These are phyloP conservation scores for Backusella morwellensis DNA, from an alignment of 192 early-diverging fungal species.

Conservation along the genomic window DNA sequence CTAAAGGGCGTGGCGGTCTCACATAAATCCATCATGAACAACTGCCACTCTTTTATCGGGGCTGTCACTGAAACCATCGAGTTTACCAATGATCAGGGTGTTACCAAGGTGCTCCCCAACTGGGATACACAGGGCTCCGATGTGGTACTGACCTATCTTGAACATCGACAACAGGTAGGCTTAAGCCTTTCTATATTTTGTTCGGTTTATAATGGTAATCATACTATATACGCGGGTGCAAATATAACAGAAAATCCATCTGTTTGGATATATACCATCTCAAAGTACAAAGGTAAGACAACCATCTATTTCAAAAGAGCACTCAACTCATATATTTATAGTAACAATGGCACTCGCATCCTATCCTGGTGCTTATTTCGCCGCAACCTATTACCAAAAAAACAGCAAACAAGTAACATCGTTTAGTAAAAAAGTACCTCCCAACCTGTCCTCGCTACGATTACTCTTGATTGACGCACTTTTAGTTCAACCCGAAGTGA, in stretches of 20 bases:
- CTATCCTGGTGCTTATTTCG: slow-evolving; percentile 60
- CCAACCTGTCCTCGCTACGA: slow-evolving; percentile 58
- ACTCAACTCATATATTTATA: not conserved
- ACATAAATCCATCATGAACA: slow-evolving; percentile 70
- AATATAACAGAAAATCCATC: slow-evolving; percentile 60
- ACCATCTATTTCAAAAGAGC: too few relatives aligned
- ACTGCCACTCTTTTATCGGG: slow-evolving; percentile 46
- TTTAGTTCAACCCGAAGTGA: slow-evolving; percentile 56
- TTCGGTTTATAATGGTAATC: slow-evolving; percentile 71
- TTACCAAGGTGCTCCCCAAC: not conserved
- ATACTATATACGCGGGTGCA: slow-evolving; percentile 62
- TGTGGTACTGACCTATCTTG: slow-evolving; percentile 64
- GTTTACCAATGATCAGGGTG: slow-evolving; percentile 2
- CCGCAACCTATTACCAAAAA: slow-evolving; percentile 55
- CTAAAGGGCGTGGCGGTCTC: slow-evolving; percentile 81
- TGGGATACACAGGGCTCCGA: slow-evolving; percentile 36
- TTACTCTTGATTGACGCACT: slow-evolving; percentile 63
- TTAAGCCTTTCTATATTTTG: slow-evolving; percentile 63
- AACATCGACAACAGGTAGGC: slow-evolving; percentile 81
- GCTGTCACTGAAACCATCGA: slow-evolving; percentile 3
- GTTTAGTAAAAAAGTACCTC: slow-evolving; percentile 52
- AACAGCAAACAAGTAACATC: slow-evolving; percentile 49
- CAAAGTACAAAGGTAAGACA: slow-evolving; percentile 62
- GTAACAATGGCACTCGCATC: slow-evolving; percentile 68
- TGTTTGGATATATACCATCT: slow-evolving; percentile 65